These are phyloP conservation scores for Ampelocalamus luodianensis DNA, from an alignment of 176 grass and related monocot species.

Conservation along the genomic window DNA sequence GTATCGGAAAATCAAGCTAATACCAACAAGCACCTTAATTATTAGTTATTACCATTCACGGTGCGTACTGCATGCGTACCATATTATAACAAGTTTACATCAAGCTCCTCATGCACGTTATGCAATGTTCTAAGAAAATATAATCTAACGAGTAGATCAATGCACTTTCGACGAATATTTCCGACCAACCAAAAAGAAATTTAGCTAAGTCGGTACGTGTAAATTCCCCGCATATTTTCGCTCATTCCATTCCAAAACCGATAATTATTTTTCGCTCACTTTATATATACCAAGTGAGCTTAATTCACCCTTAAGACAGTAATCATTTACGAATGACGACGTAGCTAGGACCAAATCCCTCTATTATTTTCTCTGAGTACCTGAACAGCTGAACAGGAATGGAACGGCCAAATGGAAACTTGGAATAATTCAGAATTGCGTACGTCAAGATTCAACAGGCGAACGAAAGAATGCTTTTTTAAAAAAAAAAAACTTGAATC, in stretches of 20 bases:
- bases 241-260: background rate
- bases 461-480: background rate
- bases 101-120: too few relatives aligned
- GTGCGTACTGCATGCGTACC: too few relatives aligned
- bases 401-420: background rate
- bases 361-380: background rate
- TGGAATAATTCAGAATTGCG: background rate
- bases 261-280: background rate
- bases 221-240: background rate
- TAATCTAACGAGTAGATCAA: background rate
- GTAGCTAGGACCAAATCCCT: background rate
- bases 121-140: background rate
- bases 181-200: background rate
- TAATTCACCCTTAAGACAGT: background rate
- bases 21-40: too few relatives aligned
- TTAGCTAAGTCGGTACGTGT: background rate
- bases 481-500: background rate
- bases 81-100: too few relatives aligned
- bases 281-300: background rate
- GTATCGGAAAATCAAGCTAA: too few relatives aligned
- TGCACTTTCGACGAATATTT: background rate
- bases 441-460: slow-evolving; percentile 32
- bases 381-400: background rate
- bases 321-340: background rate
- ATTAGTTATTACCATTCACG: too few relatives aligned